phyloP scores from a whole-genome alignment of 2,329 filamentous ascomycete species.

The Exutisphaerella laricina region DNA sequence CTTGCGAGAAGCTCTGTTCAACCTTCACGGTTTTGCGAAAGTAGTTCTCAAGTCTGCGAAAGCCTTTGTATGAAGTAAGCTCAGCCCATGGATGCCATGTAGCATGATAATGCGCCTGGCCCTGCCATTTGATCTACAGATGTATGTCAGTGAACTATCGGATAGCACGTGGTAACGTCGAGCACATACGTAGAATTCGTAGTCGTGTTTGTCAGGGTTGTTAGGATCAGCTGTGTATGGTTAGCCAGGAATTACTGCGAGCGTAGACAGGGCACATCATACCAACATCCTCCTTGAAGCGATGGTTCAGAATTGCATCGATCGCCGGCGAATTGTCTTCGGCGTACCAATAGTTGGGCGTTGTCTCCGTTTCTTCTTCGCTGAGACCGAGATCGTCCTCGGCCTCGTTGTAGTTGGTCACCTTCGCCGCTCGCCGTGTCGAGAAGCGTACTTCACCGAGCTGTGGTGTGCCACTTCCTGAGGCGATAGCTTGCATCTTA shows the following conservation, averaged over 20 bases:
- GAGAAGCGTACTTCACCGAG: conserved; percentile 87
- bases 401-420: conserved; percentile 64
- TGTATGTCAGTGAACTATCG: conserved; percentile 19
- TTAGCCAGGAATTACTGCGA: not conserved
- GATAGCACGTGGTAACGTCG: conserved; percentile 1
- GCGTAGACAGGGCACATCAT: conserved; percentile 11
- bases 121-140: conserved; percentile 88
- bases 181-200: conserved; percentile 62
- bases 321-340: conserved; percentile 77
- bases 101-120: conserved; percentile 88
- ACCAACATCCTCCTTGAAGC: conserved; percentile 60
- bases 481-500: conserved; percentile 56
- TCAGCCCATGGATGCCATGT: conserved; percentile 83
- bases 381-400: conserved; percentile 55
- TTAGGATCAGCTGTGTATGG: conserved; percentile 22
- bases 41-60: conserved; percentile 91
- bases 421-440: conserved; percentile 72
- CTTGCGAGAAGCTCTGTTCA: conserved; percentile 71
- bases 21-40: conserved; percentile 75
- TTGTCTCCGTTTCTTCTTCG: conserved; percentile 59
- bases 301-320: conserved; percentile 84
- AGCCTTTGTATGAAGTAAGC: conserved; percentile 72
- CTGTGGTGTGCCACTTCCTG: conserved; percentile 55
- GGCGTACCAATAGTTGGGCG: conserved; percentile 68
- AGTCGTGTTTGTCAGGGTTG: conserved; percentile 62